Evolutionary conservation across 352 stramenopile genomes (phyloP).

Genomic region (Blastocystis sp.): DNA sequence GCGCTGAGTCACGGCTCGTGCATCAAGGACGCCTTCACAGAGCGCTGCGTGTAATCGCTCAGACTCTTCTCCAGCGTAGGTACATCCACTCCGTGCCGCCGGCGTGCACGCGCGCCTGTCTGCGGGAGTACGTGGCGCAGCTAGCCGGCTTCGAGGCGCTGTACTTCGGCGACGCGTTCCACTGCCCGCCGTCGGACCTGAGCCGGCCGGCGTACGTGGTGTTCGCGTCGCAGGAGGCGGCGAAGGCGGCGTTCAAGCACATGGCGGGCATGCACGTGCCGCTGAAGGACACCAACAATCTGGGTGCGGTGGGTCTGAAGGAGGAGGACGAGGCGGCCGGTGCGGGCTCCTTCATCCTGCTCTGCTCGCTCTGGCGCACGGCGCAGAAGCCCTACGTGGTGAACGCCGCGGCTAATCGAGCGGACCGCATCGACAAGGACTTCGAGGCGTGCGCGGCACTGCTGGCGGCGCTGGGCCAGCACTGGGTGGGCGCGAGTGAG

Average conservation of each 20-base stretch:
- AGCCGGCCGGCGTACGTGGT: slow-evolving; percentile 48
- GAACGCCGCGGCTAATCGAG: background rate
- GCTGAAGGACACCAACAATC: slow-evolving; percentile 5
- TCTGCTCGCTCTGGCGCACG: slow-evolving; percentile 36
- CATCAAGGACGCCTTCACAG: slow-evolving; percentile 10
- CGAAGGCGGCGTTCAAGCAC: slow-evolving; percentile 9
- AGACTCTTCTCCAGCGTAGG: background rate
- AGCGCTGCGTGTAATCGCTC: slow-evolving; percentile 11
- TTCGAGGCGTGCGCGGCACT: background rate
- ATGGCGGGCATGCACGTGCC: slow-evolving; percentile 53
- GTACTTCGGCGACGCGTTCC: slow-evolving; percentile 60
- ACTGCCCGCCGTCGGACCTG: slow-evolving; percentile 44
- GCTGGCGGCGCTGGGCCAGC: background rate
- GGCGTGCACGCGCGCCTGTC: slow-evolving; percentile 33
- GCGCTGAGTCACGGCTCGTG: background rate
- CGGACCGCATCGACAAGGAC: slow-evolving; percentile 12
- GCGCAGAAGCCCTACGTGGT: background rate
- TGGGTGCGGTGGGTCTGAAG: slow-evolving; percentile 29
- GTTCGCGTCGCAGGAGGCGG: slow-evolving; percentile 9
- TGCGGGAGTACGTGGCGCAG: slow-evolving; percentile 7
- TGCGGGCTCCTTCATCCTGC: slow-evolving; percentile 20
- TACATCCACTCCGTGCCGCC: slow-evolving; percentile 60
- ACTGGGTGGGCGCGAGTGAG: background rate
- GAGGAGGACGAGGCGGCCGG: background rate
- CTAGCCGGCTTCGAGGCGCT: slow-evolving; percentile 4